These are phyloP conservation scores for Fusarium dimerum DNA, from an alignment of 2,329 filamentous ascomycete genomes.

Conservation along the genomic window DNA sequence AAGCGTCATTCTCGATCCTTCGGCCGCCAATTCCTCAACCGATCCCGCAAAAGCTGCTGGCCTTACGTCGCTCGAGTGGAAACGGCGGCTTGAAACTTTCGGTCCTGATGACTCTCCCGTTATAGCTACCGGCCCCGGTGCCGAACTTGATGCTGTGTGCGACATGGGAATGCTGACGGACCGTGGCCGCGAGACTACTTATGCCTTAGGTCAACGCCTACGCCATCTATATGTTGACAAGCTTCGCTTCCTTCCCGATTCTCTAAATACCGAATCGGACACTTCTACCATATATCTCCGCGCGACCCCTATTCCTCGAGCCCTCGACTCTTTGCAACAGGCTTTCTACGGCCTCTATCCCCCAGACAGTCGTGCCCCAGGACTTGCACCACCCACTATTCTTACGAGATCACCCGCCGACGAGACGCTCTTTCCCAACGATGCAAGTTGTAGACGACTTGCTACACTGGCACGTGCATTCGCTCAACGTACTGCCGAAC, in stretches of 20 bases:
- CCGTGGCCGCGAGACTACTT: constrained; percentile 70
- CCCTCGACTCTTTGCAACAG: constrained; percentile 77
- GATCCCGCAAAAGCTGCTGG: constrained; percentile 26
- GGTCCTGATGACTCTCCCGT: constrained; percentile 68
- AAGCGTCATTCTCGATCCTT: constrained; percentile 48
- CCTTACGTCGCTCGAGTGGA: constrained; percentile 57
- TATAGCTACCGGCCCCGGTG: constrained; percentile 65
- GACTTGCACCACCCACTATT: constrained; percentile 64
- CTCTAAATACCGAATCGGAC: constrained; percentile 53
- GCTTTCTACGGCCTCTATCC: constrained; percentile 77
- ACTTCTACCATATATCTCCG: constrained; percentile 70
- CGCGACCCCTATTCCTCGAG: constrained; percentile 72
- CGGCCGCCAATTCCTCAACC: constrained; percentile 31
- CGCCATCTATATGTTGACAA: constrained; percentile 74
- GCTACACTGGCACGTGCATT: constrained; percentile 69
- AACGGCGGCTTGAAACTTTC: constrained; percentile 82
- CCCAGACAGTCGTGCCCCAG: constrained; percentile 40
- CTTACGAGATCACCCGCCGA: constrained; percentile 64
- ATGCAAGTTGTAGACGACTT: constrained; percentile 72
- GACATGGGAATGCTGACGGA: constrained; percentile 77
- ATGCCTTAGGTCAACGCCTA: constrained; percentile 66
- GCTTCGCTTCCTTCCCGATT: constrained; percentile 67
- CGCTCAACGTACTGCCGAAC: constrained; percentile 68
- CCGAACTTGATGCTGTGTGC: constrained; percentile 79
- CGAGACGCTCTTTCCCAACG: constrained; percentile 81